Evolutionary conservation across 345 rosid genomes (phyloP).

Genomic region (Eucalyptus pumila): DNA sequence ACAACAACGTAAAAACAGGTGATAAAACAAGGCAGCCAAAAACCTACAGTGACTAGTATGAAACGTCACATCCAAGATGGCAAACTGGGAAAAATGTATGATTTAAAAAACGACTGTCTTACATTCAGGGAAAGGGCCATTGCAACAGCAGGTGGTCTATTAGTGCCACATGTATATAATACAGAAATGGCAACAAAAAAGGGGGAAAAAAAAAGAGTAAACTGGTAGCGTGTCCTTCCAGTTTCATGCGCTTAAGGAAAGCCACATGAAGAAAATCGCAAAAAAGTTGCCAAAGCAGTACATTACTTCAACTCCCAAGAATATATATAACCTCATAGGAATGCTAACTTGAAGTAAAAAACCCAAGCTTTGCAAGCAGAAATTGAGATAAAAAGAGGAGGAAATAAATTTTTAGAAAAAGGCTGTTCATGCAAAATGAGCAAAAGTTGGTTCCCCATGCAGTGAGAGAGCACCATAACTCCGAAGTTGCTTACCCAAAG

Average conservation of each 20-base stretch:
- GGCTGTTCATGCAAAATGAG: background rate
- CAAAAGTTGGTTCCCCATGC: background rate
- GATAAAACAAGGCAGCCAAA: background rate
- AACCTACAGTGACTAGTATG: background rate
- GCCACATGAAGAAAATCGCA: background rate
- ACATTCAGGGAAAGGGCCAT: background rate
- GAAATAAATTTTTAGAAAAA: background rate
- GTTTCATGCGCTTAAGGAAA: background rate
- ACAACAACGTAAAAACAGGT: background rate
- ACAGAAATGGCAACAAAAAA: background rate
- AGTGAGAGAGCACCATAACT: background rate
- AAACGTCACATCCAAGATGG: background rate
- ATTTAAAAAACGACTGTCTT: background rate
- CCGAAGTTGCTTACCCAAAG: conserved; percentile 34
- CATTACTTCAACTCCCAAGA: background rate
- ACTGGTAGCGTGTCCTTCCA: background rate
- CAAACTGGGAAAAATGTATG: background rate
- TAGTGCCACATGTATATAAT: background rate
- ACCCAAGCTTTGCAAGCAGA: background rate
- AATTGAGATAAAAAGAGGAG: background rate
- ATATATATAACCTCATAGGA: background rate
- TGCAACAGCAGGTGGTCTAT: background rate
- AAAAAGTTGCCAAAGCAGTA: background rate
- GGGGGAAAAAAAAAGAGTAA: too few relatives aligned
- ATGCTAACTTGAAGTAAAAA: background rate